Base-by-base conservation (phyloP, 1,284 basidiomycete species). In the Tilletia walkeri region DNA sequence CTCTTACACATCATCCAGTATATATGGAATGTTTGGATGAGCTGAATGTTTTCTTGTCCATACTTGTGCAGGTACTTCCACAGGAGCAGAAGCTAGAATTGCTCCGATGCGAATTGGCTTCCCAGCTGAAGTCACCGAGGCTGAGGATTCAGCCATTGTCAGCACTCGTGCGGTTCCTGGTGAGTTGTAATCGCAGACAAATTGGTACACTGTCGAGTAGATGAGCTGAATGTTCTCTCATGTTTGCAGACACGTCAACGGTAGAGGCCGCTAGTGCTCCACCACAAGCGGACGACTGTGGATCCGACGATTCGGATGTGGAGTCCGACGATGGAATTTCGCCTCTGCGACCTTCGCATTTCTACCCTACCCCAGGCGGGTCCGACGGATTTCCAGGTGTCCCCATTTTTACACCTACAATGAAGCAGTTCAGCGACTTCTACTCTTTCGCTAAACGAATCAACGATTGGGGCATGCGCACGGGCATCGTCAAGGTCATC, bases 401-500 rank as follows among this genome's bases (percentile, higher is more conserved):
- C 18, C 82, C 82, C 53, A 81, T 83, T n/a, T 83, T 83, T 54
- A 68, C 77, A 66, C 82, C 82, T 10, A 82, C 81, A 20, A 80
- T 82, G 77, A 76, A 75, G 61, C 76, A 82, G 65, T 83, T 83
- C 63, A 63, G 69, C 16, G 80, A 83, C 75, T 83, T 83, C 59
- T 80, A 83, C 65, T 73, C 75, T 14, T 79, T 76, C 70, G 82
- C 80, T 69, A 72, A 78, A 45, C 76, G 76, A 47, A 78, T 83
- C 69, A 80, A 83, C 71, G 68, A 65, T 7, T 83, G 80, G 80
- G 82, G 82, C 47, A 83, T 83, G 82, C 72, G 75, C 34, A 74
- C 70, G 41, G 82, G 82, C 41, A 82, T 82, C 63, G 78, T 83
- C 72, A 83, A 83, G 59, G 70, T 83, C 30, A 71, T 82, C 7